phyloP scores from a whole-genome alignment of 2,329 filamentous ascomycete species.

The Alternaria metachromatica region DNA sequence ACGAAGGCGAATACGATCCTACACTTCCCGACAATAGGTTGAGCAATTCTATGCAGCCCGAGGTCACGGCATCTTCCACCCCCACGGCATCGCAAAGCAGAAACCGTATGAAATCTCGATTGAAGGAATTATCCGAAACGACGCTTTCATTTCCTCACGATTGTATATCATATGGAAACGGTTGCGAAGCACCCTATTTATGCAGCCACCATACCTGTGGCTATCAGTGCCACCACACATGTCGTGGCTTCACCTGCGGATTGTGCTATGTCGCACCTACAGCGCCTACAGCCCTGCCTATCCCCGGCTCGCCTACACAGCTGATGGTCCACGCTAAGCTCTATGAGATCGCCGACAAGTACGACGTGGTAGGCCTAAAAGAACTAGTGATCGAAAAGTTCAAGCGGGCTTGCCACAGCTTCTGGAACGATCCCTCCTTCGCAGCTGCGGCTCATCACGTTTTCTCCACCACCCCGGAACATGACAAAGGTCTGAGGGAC shows the following conservation, averaged over 20 bases:
- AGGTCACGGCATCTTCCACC: too few species aligned
- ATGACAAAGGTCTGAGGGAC: background rate
- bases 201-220: background rate
- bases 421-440: background rate
- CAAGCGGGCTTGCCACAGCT: background rate
- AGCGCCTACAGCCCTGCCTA: too few species aligned
- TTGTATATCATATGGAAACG: too few species aligned
- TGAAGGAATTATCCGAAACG: too few species aligned
- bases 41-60: too few species aligned
- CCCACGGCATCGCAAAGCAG: too few species aligned
- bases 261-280: too few species aligned
- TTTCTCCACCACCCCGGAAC: background rate
- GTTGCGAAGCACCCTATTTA: too few species aligned
- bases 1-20: background rate
- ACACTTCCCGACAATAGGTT: background rate
- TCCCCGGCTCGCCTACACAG: background rate
- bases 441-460: background rate
- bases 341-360: slow-evolving; percentile 6
- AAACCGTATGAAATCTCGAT: too few species aligned
- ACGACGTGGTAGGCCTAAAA: background rate
- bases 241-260: background rate
- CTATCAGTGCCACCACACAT: rapidly evolving
- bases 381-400: background rate
- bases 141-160: too few species aligned
- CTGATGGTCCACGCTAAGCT: background rate